Evolutionary conservation across 176 grass and related monocot genomes (phyloP).

Genomic region (Avena atlantica): DNA sequence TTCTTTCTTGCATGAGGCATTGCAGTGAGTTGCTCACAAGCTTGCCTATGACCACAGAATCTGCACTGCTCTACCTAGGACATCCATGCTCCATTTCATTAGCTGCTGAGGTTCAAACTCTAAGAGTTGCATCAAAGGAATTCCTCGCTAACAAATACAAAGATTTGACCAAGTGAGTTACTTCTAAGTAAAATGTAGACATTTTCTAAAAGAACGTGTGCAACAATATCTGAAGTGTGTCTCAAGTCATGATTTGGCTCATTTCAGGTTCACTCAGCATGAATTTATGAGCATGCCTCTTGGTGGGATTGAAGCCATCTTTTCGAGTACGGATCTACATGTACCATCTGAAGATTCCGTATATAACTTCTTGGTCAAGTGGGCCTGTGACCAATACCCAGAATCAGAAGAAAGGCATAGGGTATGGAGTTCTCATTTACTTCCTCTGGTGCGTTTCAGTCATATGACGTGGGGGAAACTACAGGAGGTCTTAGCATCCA

Average conservation of each 20-base stretch:
- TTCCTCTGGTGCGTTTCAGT: constrained; percentile 38
- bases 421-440: not conserved
- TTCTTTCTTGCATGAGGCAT: no score
- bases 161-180: constrained; percentile 34
- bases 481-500: constrained; percentile 64
- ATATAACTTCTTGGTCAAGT: constrained; percentile 74
- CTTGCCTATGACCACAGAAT: no score
- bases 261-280: constrained; percentile 66
- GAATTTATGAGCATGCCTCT: constrained; percentile 77
- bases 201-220: no score
- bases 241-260: constrained; percentile 16
- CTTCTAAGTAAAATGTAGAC: not conserved
- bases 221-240: not conserved
- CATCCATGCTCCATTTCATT: constrained; percentile 62
- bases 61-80: constrained; percentile 57
- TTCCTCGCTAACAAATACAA: constrained; percentile 55
- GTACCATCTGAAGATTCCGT: constrained; percentile 80
- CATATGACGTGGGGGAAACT: constrained; percentile 79
- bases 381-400: constrained; percentile 64
- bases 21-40: no score
- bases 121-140: constrained; percentile 65
- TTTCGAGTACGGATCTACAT: constrained; percentile 77
- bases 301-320: constrained; percentile 69
- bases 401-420: constrained; percentile 68
- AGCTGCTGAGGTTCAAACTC: constrained; percentile 61